Conservation (phyloP, 805 yeast species). For the Candida sphagnicola region DNA sequence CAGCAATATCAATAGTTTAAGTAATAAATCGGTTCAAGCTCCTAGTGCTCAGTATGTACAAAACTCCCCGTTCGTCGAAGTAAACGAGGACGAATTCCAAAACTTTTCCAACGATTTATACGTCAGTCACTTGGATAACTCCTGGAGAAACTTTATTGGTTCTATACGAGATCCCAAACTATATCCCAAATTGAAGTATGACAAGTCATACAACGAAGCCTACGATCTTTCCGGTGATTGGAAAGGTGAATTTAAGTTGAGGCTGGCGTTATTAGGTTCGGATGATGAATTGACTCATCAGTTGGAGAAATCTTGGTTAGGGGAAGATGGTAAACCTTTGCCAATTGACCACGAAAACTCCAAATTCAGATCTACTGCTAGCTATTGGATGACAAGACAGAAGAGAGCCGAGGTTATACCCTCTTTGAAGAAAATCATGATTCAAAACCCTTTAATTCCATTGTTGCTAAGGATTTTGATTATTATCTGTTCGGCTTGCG, state of each 20-base stretch:
- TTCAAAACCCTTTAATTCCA: slow-evolving; percentile 79
- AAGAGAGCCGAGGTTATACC: slow-evolving; percentile 65
- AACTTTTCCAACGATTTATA: slow-evolving; percentile 37
- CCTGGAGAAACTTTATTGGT: slow-evolving; percentile 50
- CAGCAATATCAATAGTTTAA: slow-evolving; percentile 21
- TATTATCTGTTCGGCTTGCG: slow-evolving; percentile 53
- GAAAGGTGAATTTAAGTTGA: slow-evolving; percentile 69
- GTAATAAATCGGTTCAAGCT: slow-evolving; percentile 4
- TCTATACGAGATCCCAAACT: slow-evolving; percentile 45
- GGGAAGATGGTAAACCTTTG: slow-evolving; percentile 3
- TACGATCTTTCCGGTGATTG: slow-evolving; percentile 48
- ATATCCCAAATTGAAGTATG: slow-evolving; percentile 22
- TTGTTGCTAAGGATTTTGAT: slow-evolving; percentile 57
- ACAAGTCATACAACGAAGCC: slow-evolving; percentile 26
- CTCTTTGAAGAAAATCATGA: slow-evolving; percentile 51
- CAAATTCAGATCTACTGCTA: slow-evolving; percentile 52
- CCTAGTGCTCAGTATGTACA: no score
- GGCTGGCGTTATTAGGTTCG: slow-evolving; percentile 44
- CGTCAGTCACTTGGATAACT: slow-evolving; percentile 35
- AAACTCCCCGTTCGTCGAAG: no score
- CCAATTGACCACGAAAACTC: slow-evolving; percentile 12
- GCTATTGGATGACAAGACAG: slow-evolving; percentile 65
- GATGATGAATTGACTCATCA: not conserved
- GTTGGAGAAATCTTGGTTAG: not conserved
- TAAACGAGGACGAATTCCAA: slow-evolving; percentile 28